Base-by-base conservation (phyloP, 2,329 filamentous ascomycete genomes). In the Cercospora berteroae region DNA sequence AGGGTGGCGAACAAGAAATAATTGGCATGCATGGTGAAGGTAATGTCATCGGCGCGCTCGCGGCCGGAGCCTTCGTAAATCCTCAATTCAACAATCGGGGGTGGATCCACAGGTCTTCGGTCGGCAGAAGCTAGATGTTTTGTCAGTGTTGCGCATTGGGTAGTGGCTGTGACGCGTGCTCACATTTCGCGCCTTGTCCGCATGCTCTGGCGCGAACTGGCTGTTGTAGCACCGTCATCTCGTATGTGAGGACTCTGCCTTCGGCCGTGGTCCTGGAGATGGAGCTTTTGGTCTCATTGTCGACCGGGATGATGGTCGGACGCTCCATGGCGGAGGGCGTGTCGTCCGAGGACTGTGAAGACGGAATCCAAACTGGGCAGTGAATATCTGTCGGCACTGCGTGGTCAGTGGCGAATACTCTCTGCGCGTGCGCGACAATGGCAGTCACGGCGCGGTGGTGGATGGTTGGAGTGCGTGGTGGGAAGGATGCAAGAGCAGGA, bases 1-100 rank as follows among this genome's bases (percentile, higher is more conserved):
- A 99, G 85, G 5, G 93, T 97, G 61, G 94, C 92, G 75, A 93
- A 98, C 48, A 98, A 89, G 81, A 99, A 98, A 86, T 98, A 98
- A 81, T 96, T 97, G 77, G 94, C 94, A 77, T 96, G 94, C 83
- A 97, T 96, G 67, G 88, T 87, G 75, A 96, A 96, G 1, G 95
- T 98, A 75, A 88, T 83, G 27, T 88, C 86, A 42, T 73, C 83
- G 16, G 81, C 79, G 27, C 81, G 79, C 9, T 80, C 70, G 23
- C 81, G 78, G 9, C 79, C 70, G 18, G 80, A 78, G 63, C 90
- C 91, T 77, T 97, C 91, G 74, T 89, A 93, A 71, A 98, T 91
- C 72, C 90, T 90, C 69, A 99, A 84, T 80, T 96, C 92, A 44
- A 98, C 93, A 64, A 99, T 95, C 0, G 95, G 95, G 2, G 95